Evolutionary conservation across 257 asterid species (phyloP).

Genomic region (Leonotis leonurus): DNA sequence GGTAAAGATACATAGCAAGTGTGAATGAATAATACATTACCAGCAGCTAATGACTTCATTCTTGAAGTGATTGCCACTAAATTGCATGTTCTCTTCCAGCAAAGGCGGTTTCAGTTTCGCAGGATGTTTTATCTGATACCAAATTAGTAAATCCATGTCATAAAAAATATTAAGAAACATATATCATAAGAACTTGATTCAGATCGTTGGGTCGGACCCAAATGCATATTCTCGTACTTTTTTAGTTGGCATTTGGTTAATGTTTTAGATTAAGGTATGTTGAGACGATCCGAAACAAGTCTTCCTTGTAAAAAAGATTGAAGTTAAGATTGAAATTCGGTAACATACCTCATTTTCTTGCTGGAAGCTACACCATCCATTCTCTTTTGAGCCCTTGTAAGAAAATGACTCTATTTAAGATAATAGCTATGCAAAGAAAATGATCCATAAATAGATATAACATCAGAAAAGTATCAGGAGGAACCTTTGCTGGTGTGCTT

Average conservation of each 20-base stretch:
- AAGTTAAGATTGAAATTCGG: too few relatives aligned
- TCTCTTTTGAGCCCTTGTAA: conserved; percentile 91
- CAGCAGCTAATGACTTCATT: conserved; percentile 29
- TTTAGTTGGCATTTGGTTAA: too few relatives aligned
- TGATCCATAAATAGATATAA: background rate
- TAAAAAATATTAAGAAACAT: too few relatives aligned
- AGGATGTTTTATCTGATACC: conserved; percentile 26
- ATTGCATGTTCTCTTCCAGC: conserved; percentile 25
- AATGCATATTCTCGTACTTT: too few relatives aligned
- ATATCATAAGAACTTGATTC: too few relatives aligned
- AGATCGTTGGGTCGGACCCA: too few relatives aligned
- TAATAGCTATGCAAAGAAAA: conserved; percentile 20
- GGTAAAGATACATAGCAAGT: too few relatives aligned
- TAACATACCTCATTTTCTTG: conserved; percentile 54
- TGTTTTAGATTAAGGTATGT: too few relatives aligned
- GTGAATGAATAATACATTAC: conserved; percentile 13
- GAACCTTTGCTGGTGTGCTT: conserved; percentile 47
- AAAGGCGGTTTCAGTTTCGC: conserved; percentile 21
- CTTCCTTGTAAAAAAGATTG: too few relatives aligned
- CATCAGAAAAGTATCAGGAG: conserved; percentile 3
- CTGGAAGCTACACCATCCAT: conserved; percentile 55
- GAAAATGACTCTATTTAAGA: conserved; percentile 32
- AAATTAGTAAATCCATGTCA: too few relatives aligned
- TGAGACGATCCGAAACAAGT: too few relatives aligned
- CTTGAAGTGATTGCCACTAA: conserved; percentile 7